A percentile compares a stretch with the other conserved stretches of the same genome.
Conservation (phyloP, 2,329 filamentous ascomycete genomes). For the Coniella lustricola region DNA sequence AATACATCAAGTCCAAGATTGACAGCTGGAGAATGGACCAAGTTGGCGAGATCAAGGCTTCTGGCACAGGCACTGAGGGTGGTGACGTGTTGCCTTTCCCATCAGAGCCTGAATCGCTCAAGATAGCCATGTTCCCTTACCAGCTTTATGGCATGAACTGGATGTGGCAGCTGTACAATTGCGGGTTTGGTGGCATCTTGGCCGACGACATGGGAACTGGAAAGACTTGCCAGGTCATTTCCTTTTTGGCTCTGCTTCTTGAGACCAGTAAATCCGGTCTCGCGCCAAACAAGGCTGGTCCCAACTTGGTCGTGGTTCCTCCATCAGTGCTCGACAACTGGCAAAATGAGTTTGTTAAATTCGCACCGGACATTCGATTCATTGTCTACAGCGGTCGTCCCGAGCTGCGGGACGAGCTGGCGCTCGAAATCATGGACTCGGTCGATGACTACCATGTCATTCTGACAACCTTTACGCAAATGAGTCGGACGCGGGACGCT, state of each 20-base stretch:
- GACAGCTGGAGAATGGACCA: slow-evolving; percentile 43
- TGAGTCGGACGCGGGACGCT: slow-evolving; percentile 44
- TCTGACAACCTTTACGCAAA: slow-evolving; percentile 41
- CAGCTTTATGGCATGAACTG: slow-evolving; percentile 93
- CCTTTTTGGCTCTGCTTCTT: slow-evolving; percentile 77
- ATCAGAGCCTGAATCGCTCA: slow-evolving; percentile 71
- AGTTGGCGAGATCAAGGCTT: slow-evolving; percentile 33
- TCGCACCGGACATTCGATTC: slow-evolving; percentile 71
- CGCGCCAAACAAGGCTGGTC: slow-evolving; percentile 42
- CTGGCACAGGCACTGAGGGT: slow-evolving; percentile 25
- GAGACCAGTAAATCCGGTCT: slow-evolving; percentile 44
- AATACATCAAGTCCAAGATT: slow-evolving; percentile 40
- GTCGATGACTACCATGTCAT: slow-evolving; percentile 18
- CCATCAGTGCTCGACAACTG: slow-evolving; percentile 94
- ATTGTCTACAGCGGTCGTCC: slow-evolving; percentile 64
- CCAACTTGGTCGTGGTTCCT: slow-evolving; percentile 82
- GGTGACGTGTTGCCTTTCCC: slow-evolving; percentile 38
- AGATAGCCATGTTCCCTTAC: slow-evolving; percentile 79
- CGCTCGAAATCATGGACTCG: slow-evolving; percentile 36
- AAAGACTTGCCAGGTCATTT: slow-evolving; percentile 95
- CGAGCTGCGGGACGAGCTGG: slow-evolving; percentile 59
- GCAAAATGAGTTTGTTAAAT: slow-evolving; percentile 81
- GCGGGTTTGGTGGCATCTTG: slow-evolving; percentile 78
- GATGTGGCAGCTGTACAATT: slow-evolving; percentile 76
- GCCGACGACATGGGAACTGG: slow-evolving; percentile 97